A percentile compares a stretch with the other conserved stretches of the same genome.
These are phyloP conservation scores for Ramularia endophylla DNA, from an alignment of 2,329 filamentous ascomycete genomes.

Conservation along the genomic window DNA sequence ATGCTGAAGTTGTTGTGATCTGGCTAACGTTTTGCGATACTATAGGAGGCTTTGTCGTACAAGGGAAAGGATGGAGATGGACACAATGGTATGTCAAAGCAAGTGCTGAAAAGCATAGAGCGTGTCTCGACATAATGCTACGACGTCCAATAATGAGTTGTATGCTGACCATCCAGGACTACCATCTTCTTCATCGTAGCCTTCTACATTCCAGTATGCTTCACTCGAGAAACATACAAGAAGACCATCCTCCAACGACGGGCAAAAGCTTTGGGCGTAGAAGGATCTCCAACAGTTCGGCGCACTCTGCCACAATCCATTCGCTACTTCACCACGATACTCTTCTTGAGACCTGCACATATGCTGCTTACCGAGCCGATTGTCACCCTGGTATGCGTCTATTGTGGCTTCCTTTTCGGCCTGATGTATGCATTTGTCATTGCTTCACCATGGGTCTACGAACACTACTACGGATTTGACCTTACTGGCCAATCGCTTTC, in stretches of 20 bases:
- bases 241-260: conserved; percentile 27
- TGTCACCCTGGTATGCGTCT: conserved; percentile 34
- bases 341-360: conserved; percentile 23
- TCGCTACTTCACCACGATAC: conserved; percentile 18
- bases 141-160: too few species aligned
- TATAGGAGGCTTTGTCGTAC: conserved; percentile 30
- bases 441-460: conserved; percentile 30
- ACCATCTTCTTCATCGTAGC: conserved; percentile 27
- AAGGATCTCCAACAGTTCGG: conserved; percentile 13
- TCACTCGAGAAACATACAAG: conserved; percentile 30
- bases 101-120: too few species aligned
- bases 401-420: conserved; percentile 36
- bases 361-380: conserved; percentile 39
- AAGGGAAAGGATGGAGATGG: conserved; percentile 29
- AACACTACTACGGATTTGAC: conserved; percentile 22
- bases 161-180: conserved; percentile 2
- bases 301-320: conserved; percentile 10
- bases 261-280: conserved; percentile 22
- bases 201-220: conserved; percentile 25
- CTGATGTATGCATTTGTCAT: conserved; percentile 39
- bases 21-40: conserved; percentile 31
- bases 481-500: conserved; percentile 28
- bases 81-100: conserved; percentile 20
- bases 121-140: too few species aligned
- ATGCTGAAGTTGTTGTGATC: conserved; percentile 25